Conservation (phyloP, 2,329 filamentous ascomycete species). For the Colletotrichum scovillei region DNA sequence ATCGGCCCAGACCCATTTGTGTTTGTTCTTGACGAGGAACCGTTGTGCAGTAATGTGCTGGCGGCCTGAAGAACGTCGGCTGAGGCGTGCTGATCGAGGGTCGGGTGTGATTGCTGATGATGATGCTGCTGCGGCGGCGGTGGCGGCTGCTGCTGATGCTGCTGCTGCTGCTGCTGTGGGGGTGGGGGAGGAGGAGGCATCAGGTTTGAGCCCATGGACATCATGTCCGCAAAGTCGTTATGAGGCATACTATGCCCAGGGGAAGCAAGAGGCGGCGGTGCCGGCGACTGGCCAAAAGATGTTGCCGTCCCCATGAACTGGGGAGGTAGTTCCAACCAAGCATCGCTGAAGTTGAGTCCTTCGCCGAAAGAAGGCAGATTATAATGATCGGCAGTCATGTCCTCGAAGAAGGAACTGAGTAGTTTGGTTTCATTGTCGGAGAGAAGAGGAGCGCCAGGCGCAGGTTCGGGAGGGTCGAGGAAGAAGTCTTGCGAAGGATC, state of each 20-base stretch:
- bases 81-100: slow-evolving; percentile 48
- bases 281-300: slow-evolving; percentile 66
- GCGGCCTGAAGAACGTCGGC: slow-evolving; percentile 71
- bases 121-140: slow-evolving; percentile 42
- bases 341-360: slow-evolving; percentile 60
- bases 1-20: slow-evolving; percentile 35
- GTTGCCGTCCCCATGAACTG: slow-evolving; percentile 74
- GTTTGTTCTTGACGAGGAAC: slow-evolving; percentile 43
- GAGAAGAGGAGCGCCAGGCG: slow-evolving; percentile 73
- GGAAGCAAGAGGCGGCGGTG: slow-evolving; percentile 43
- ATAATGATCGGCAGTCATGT: slow-evolving; percentile 63
- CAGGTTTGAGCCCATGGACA: slow-evolving; percentile 44
- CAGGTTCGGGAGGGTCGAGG: slow-evolving; percentile 69
- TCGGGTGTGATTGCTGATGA: slow-evolving; percentile 36
- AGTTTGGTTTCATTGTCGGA: slow-evolving; percentile 70
- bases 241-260: slow-evolving; percentile 42
- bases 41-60: slow-evolving; percentile 58
- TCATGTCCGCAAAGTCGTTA: slow-evolving; percentile 41
- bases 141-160: slow-evolving; percentile 39
- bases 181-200: slow-evolving; percentile 51
- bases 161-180: slow-evolving; percentile 41
- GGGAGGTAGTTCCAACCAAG: slow-evolving; percentile 71
- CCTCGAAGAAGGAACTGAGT: slow-evolving; percentile 68
- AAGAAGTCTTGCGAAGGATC: slow-evolving; percentile 57
- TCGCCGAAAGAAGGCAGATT: slow-evolving; percentile 62